These are phyloP conservation scores for Calonectria fujianensis DNA, from an alignment of 2,329 filamentous ascomycete species.

Conservation along the genomic window DNA sequence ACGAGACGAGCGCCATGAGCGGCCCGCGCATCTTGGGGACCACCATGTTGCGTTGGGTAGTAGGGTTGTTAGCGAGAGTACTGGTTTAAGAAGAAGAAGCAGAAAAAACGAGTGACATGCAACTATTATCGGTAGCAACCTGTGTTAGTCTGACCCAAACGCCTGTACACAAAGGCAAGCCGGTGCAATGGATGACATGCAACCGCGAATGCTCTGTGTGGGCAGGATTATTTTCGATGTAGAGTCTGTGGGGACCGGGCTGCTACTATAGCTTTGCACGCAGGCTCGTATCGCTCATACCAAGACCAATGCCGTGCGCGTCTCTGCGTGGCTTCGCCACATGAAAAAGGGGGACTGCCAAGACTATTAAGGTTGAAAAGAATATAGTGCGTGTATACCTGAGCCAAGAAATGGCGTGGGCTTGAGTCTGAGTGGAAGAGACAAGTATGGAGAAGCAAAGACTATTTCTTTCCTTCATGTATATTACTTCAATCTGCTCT, in stretches of 20 bases:
- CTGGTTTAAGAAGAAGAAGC: background rate
- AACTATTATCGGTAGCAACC: background rate
- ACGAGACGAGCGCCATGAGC: constrained; percentile 35
- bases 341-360: background rate
- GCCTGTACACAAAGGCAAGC: background rate
- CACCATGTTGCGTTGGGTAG: background rate
- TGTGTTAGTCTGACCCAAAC: background rate
- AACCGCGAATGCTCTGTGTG: background rate
- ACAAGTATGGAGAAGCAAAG: too few species aligned
- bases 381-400: background rate
- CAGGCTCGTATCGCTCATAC: background rate
- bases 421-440: background rate
- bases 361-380: background rate
- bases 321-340: background rate
- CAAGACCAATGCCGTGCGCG: background rate
- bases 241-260: background rate
- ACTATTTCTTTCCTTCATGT: background rate
- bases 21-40: background rate
- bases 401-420: background rate
- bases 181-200: background rate
- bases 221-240: background rate
- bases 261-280: background rate
- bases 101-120: background rate
- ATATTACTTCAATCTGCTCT: background rate
- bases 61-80: background rate